phyloP scores from a whole-genome alignment of 1,284 basidiomycete genomes.

The Acaromyces ingoldii region DNA sequence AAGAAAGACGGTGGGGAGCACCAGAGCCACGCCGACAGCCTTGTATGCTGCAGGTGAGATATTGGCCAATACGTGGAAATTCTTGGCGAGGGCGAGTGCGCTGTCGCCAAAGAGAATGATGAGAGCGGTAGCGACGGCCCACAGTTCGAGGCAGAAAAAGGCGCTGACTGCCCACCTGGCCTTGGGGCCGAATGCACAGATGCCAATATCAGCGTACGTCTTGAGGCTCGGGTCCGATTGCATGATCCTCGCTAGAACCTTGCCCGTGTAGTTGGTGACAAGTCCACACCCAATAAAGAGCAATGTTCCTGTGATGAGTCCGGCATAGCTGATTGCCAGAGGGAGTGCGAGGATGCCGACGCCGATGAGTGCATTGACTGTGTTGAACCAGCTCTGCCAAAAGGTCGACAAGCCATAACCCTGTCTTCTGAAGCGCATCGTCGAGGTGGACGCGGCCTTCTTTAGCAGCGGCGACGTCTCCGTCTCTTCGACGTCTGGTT shows the following conservation, averaged over 20 bases:
- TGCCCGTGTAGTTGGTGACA: slow-evolving; percentile 48
- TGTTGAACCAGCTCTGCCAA: slow-evolving; percentile 49
- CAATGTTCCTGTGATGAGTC: slow-evolving; percentile 34
- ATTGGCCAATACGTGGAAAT: neutral
- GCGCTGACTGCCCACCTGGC: slow-evolving; percentile 39
- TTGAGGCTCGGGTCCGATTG: slow-evolving; percentile 35
- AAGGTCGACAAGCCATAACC: slow-evolving; percentile 37
- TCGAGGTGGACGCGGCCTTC: too few relatives aligned
- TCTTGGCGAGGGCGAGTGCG: slow-evolving; percentile 20
- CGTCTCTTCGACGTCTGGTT: too few relatives aligned
- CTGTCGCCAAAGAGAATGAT: slow-evolving; percentile 47
- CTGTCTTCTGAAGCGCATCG: slow-evolving; percentile 10
- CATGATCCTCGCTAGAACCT: slow-evolving; percentile 47
- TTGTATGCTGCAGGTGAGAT: slow-evolving; percentile 27
- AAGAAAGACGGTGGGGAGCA: slow-evolving; percentile 42
- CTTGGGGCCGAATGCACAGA: slow-evolving; percentile 42
- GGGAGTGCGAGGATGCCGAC: slow-evolving; percentile 48
- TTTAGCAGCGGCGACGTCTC: too few relatives aligned
- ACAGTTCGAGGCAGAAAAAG: slow-evolving; percentile 48
- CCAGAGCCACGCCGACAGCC: slow-evolving; percentile 30
- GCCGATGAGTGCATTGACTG: slow-evolving; percentile 46
- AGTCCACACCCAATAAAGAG: slow-evolving; percentile 42
- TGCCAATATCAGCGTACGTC: slow-evolving; percentile 49
- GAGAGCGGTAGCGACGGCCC: slow-evolving; percentile 44
- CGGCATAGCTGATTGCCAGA: slow-evolving; percentile 42